phyloP scores from a whole-genome alignment of 2,329 filamentous ascomycete species.

The Epicoccum sorghinum region DNA sequence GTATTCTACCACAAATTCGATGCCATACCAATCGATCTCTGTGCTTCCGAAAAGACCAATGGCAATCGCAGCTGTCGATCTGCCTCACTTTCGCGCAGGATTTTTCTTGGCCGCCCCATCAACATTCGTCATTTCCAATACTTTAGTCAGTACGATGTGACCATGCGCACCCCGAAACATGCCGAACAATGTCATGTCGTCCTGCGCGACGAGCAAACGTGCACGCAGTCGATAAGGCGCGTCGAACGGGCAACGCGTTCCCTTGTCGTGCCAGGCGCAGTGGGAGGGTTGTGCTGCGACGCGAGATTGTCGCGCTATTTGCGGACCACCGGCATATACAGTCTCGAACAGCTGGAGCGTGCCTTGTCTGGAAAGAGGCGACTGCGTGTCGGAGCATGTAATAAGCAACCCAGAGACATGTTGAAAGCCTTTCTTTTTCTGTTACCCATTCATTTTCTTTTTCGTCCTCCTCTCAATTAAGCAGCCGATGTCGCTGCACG shows the following conservation, averaged over 20 bases:
- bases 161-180: slow-evolving; percentile 6
- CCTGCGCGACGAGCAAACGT: slow-evolving; percentile 3
- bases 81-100: slow-evolving; percentile 16
- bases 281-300: slow-evolving; percentile 8
- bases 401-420: neutral
- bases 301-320: slow-evolving; percentile 14
- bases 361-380: slow-evolving; percentile 1
- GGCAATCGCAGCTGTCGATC: slow-evolving; percentile 10
- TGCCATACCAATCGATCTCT: neutral
- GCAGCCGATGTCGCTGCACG: too few species aligned
- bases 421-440: too few species aligned
- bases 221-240: slow-evolving; percentile 6
- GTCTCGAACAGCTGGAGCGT: slow-evolving; percentile 1
- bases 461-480: too few species aligned
- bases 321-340: neutral
- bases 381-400: neutral
- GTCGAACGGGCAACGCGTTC: slow-evolving; percentile 19
- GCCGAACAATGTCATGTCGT: slow-evolving; percentile 2
- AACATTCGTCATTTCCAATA: slow-evolving; percentile 9
- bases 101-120: slow-evolving; percentile 17
- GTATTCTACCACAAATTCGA: neutral
- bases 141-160: slow-evolving; percentile 1
- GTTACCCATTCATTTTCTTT: too few species aligned
- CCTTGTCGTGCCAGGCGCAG: slow-evolving; percentile 1
- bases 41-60: neutral